A percentile compares a stretch with the other conserved stretches of the same genome.
These are phyloP conservation scores for Wallacemonas sp. DNA, from an alignment of 208 protist species.

Conservation along the genomic window DNA sequence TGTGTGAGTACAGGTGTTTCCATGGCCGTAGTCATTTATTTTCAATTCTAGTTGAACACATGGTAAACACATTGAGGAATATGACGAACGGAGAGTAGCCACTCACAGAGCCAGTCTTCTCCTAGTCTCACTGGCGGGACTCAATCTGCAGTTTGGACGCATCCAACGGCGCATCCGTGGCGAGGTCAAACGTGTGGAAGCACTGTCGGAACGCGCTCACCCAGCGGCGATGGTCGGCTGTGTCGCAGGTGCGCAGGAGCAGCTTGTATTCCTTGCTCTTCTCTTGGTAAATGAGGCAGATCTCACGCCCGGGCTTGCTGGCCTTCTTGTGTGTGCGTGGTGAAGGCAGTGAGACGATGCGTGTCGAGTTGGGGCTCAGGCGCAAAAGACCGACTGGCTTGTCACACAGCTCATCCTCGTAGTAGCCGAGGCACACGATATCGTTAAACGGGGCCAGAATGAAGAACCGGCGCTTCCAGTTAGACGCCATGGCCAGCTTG, in stretches of 20 bases:
- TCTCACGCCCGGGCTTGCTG: conserved; percentile 40
- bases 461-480: conserved; percentile 65
- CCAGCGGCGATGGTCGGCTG: conserved; percentile 45
- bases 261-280: conserved; percentile 55
- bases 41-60: too few species aligned
- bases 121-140: too few species aligned
- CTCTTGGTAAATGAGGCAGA: conserved; percentile 61
- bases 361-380: conserved; percentile 40
- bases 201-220: conserved; percentile 20
- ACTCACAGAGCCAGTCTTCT: too few species aligned
- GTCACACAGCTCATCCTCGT: conserved; percentile 50
- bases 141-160: neutral
- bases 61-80: too few species aligned
- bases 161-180: conserved; percentile 26
- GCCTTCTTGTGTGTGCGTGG: conserved; percentile 60
- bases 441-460: conserved; percentile 43
- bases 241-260: conserved; percentile 37
- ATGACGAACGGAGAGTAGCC: too few species aligned
- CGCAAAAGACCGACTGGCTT: conserved; percentile 46
- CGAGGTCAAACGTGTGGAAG: conserved; percentile 36
- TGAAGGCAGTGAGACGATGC: conserved; percentile 55
- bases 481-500: conserved; percentile 36
- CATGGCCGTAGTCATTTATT: too few species aligned
- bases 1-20: too few species aligned
- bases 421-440: conserved; percentile 50